These are phyloP conservation scores for Aquanectria penicillioides DNA, from an alignment of 2,329 filamentous ascomycete species.

Conservation along the genomic window DNA sequence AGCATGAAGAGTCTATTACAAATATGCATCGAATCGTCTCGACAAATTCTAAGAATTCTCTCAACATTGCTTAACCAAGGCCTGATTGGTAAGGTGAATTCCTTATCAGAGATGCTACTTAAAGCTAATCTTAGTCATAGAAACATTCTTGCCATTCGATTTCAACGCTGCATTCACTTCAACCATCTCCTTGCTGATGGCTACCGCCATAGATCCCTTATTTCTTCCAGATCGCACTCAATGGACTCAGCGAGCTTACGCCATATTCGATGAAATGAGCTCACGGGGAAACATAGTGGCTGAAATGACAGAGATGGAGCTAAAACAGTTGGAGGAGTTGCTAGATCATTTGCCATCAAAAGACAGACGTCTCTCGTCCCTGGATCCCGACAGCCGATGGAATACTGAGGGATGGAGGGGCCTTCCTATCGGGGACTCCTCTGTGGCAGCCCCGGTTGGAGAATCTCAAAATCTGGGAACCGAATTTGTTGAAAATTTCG, in stretches of 20 bases:
- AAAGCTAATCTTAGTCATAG: constrained; percentile 36
- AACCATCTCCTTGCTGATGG: constrained; percentile 51
- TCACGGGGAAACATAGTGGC: constrained; percentile 57
- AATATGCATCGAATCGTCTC: constrained; percentile 41
- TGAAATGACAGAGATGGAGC: constrained; percentile 52
- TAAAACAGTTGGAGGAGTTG: constrained; percentile 53
- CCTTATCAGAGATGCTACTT: constrained; percentile 20
- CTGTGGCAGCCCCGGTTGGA: background rate
- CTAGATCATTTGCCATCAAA: constrained; percentile 31
- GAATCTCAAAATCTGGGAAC: background rate
- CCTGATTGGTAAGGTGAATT: constrained; percentile 51
- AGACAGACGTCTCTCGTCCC: background rate
- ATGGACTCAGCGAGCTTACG: constrained; percentile 54
- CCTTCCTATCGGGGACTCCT: background rate
- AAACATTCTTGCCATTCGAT: constrained; percentile 58
- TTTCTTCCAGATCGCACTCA: constrained; percentile 45
- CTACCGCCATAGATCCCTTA: constrained; percentile 47
- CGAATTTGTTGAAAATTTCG: background rate
- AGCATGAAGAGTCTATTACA: constrained; percentile 35
- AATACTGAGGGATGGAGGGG: constrained; percentile 16
- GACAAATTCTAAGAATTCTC: constrained; percentile 46
- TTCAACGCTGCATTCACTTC: constrained; percentile 54
- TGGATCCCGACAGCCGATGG: constrained; percentile 17
- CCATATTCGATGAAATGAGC: constrained; percentile 58
- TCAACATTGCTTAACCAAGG: constrained; percentile 52